Evolutionary conservation across 805 yeast species (phyloP).

Genomic region (Metschnikowia matae): DNA sequence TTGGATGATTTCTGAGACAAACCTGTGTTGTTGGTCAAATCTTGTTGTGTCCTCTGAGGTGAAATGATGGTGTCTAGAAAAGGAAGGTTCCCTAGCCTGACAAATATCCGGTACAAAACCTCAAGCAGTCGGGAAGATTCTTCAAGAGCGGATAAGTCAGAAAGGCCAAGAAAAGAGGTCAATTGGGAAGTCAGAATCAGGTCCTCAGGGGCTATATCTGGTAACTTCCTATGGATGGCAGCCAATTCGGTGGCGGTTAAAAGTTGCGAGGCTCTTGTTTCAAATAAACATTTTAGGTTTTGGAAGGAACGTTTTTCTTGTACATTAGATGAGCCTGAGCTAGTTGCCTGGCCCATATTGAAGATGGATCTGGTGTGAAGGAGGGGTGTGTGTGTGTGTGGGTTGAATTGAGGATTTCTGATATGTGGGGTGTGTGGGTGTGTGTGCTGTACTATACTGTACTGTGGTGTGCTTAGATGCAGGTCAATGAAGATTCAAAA

Average conservation of each 20-base stretch:
- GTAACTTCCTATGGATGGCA: conserved; percentile 2
- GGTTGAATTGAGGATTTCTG: background rate
- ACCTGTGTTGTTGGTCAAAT: too few species aligned
- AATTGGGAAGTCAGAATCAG: background rate
- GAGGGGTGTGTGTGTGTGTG: background rate
- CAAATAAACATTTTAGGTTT: conserved; percentile 4
- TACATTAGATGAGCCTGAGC: conserved; percentile 5
- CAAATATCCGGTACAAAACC: background rate
- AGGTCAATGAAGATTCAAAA: background rate
- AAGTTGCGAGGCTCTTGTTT: conserved; percentile 3
- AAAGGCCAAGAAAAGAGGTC: background rate
- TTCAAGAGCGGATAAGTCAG: background rate
- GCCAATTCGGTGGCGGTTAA: conserved; percentile 8
- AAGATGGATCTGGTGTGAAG: background rate
- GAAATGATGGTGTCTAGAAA: background rate
- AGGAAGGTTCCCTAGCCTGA: background rate
- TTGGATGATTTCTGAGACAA: too few species aligned
- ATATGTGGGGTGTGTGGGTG: background rate
- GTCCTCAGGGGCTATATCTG: background rate
- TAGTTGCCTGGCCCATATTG: conserved; percentile 19
- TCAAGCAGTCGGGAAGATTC: background rate
- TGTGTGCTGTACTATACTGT: too few species aligned
- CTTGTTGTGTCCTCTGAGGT: background rate
- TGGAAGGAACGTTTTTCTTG: background rate
- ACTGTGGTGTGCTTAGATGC: background rate